Base-by-base conservation (phyloP, 2,329 filamentous ascomycete genomes). In the Fusarium sp. region DNA sequence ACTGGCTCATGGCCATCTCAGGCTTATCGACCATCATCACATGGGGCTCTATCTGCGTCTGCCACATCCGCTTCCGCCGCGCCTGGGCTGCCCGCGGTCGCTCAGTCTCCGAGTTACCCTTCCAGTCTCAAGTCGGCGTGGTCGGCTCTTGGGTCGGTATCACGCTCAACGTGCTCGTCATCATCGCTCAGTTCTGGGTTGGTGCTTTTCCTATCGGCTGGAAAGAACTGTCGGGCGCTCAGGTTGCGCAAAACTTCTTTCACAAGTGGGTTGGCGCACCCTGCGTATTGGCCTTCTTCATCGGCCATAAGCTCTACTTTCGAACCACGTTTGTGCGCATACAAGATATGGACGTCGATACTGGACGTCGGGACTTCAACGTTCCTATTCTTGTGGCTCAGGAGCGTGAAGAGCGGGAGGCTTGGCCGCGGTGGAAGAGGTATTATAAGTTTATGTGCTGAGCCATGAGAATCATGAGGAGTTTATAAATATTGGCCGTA, bases 171-270 rank as follows among this genome's bases (percentile, higher is more conserved):
- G 59, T 86, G 21, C 80, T 95, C 38, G 90, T 97, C 29, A 85
- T 98, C 28, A 77, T 92, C 44, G 93, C 92, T 3, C 94, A 98
- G 78, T 95, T 97, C 82, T 98, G 93, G 92, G 90, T 92, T 49
- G 93, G 92, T 28, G 89, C 92, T 6, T 94, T 90, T 76, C 94
- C 94, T 6, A 85, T 95, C 47, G 86, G 83, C 24, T 90, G 87
- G 75, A 73, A 75, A 7, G 55, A 79, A 0, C 82, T 83, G 78
- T 82, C 82, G 1, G 66, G 81, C 7, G 42, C 74, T 3, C 77
- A 84, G 10, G 82, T 89, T 39, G 86, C 87, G 1, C 78, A 88
- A 66, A 89, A 84, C 69, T 97, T 95, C 80, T 97, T 97, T 80
- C 81, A 90, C 62, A 85, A 87, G 65, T 93, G 91, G 77, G 84